Conservation (phyloP, 2,329 filamentous ascomycete species). For the Herpotrichia juniperi region DNA sequence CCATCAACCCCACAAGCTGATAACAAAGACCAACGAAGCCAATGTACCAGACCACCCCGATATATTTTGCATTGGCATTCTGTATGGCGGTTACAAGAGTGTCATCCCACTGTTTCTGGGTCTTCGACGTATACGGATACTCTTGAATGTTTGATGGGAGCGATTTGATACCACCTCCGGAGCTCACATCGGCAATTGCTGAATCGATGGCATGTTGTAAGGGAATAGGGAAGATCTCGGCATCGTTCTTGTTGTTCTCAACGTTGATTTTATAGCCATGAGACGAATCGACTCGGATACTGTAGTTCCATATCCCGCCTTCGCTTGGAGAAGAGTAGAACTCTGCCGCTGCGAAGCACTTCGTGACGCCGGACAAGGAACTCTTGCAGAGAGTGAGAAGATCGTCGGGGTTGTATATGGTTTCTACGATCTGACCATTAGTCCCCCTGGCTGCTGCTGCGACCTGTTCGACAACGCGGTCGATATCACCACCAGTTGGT, state of each 20-base stretch:
- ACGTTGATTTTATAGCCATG: slow-evolving; percentile 69
- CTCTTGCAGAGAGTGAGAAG: slow-evolving; percentile 66
- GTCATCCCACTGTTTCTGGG: slow-evolving; percentile 66
- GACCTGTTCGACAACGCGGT: slow-evolving; percentile 69
- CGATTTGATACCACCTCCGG: slow-evolving; percentile 54
- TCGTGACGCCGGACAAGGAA: slow-evolving; percentile 62
- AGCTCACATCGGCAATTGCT: slow-evolving; percentile 66
- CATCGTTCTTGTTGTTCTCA: slow-evolving; percentile 68
- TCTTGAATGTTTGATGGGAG: slow-evolving; percentile 56
- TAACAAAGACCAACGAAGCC: slow-evolving; percentile 82
- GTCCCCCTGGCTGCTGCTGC: slow-evolving; percentile 57
- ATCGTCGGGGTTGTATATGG: slow-evolving; percentile 58
- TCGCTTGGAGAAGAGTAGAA: slow-evolving; percentile 76
- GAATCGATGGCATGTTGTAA: slow-evolving; percentile 77
- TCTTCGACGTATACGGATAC: slow-evolving; percentile 76
- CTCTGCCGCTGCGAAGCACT: slow-evolving; percentile 74
- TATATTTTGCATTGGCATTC: slow-evolving; percentile 70
- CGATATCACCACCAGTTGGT: slow-evolving; percentile 68
- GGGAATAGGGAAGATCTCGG: slow-evolving; percentile 75
- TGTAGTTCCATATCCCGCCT: slow-evolving; percentile 80
- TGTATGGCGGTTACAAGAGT: slow-evolving; percentile 72
- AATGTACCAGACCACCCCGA: slow-evolving; percentile 77
- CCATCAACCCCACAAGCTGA: slow-evolving; percentile 81
- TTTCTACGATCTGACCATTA: slow-evolving; percentile 60
- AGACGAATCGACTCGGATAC: slow-evolving; percentile 73